Evolutionary conservation across 331 rosid species (phyloP), one percentile per base, ranked within the genome.

Genomic region (Pyracantha coccinea): DNA sequence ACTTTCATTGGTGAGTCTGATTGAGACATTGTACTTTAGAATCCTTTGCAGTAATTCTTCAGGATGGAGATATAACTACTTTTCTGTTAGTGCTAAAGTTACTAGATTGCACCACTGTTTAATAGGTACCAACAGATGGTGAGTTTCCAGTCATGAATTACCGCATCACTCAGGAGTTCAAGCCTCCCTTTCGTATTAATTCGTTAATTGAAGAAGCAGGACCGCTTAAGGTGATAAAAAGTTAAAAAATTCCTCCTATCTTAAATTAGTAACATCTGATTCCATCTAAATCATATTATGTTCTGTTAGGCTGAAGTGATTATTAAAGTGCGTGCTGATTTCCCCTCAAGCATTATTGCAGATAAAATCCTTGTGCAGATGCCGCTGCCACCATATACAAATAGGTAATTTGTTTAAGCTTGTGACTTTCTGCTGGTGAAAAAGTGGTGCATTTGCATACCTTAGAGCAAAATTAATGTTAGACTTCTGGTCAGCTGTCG

Each of bases 141-240:
- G 99, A 94, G 82, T 92, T 92, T 80, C 95, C 97, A 50, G 92
- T 94, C 83, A 94, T 94, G 99, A 94, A 92, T 64, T 92, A 94
- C 78, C 91, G 97, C 57, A 90, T 90, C 85, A 94, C 97, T 64
- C 96, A 87, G 86, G 82, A 85, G 78, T 94, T 89, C 83, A 94
- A 90, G 84, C 93, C 96, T 50, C 97, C 97, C 23, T 92, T 94
- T 80, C 87, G 87, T 44, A 83, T 92, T 75, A 94, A 82, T 80
- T 91, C 92, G 12, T 61, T 94, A 80, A 85, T 94, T 87, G 97
- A 92, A 89, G 97, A 94, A 85, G 76, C 91, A 45, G 96, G 96
- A 68, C 52, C 87, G 29, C 85, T 89, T 75, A 90, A 85, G 97
- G 97, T 91, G 77, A 81, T 76, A 69, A 75, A 45, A 16, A 29